Conservation (phyloP, 257 asterid genomes). For the Haberlea rhodopensis region DNA sequence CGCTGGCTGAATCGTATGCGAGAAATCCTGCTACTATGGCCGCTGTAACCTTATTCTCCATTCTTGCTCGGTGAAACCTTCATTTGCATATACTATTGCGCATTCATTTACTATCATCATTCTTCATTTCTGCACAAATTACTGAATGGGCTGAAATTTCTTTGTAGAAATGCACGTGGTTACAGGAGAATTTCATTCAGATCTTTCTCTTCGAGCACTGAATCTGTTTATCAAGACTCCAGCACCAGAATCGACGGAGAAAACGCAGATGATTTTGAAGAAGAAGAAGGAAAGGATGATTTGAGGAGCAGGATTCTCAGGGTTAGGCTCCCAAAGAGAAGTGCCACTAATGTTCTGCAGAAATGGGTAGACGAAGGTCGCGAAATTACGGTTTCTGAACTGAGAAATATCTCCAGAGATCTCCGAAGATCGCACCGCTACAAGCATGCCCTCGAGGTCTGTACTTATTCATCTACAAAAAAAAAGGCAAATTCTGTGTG, state of each 20-base stretch:
- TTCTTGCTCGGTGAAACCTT: slow-evolving; percentile 48
- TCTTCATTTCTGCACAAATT: too few species aligned
- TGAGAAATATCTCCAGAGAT: slow-evolving; percentile 71
- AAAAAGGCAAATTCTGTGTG: neutral
- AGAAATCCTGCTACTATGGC: slow-evolving; percentile 46
- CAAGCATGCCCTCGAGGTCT: slow-evolving; percentile 96
- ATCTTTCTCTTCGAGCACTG: slow-evolving; percentile 52
- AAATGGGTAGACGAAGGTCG: slow-evolving; percentile 78
- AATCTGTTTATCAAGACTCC: slow-evolving; percentile 36
- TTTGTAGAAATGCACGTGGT: slow-evolving; percentile 37
- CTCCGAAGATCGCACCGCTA: slow-evolving; percentile 64
- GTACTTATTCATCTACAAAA: neutral
- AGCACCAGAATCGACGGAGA: slow-evolving; percentile 21
- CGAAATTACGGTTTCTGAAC: slow-evolving; percentile 51
- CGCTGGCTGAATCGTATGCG: neutral
- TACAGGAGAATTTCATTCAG: slow-evolving; percentile 33
- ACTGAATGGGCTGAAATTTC: neutral
- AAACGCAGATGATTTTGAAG: slow-evolving; percentile 25
- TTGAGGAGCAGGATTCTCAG: slow-evolving; percentile 76
- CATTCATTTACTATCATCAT: neutral
- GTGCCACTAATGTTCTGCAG: slow-evolving; percentile 67
- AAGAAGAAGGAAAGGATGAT: slow-evolving; percentile 56
- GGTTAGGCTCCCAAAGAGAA: slow-evolving; percentile 82
- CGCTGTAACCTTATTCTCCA: slow-evolving; percentile 59
- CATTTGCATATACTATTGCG: neutral